Conservation (phyloP, 768 basidiomycete species). For the Trametes coccinea region DNA sequence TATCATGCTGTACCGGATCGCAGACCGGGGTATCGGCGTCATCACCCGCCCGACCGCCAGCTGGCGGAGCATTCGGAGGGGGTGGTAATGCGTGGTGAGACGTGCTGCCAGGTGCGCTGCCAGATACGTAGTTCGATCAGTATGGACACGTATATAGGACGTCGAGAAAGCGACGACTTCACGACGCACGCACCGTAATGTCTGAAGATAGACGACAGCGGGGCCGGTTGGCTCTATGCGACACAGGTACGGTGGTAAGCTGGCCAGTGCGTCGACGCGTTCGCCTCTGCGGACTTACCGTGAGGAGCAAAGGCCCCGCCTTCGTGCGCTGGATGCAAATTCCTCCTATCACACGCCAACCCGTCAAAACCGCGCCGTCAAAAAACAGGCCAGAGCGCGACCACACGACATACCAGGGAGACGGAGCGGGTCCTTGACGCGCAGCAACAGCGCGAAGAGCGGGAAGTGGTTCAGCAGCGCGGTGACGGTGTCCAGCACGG, state of each 20-base stretch:
- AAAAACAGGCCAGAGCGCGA: not conserved
- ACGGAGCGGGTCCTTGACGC: constrained; percentile 80
- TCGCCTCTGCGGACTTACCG: not conserved
- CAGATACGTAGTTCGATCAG: not conserved
- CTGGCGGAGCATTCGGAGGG: constrained; percentile 20
- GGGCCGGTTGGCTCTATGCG: constrained; percentile 20
- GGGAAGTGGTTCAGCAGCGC: constrained; percentile 92
- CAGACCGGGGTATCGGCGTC: constrained; percentile 18
- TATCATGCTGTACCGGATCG: constrained; percentile 28
- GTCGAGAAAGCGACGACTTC: not conserved
- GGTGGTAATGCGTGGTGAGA: constrained; percentile 23
- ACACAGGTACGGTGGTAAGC: not conserved
- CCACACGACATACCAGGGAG: constrained; percentile 60
- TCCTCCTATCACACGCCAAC: constrained; percentile 1
- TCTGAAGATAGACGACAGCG: constrained; percentile 24
- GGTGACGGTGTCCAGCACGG: constrained; percentile 60
- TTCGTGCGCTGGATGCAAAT: constrained; percentile 12
- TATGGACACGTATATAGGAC: not conserved
- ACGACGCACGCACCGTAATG: constrained; percentile 21
- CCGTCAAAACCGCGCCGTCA: no score
- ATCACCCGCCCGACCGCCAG: constrained; percentile 17
- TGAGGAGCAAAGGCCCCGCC: constrained; percentile 13
- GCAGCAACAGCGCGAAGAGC: constrained; percentile 82
- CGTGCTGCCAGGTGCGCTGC: constrained; percentile 21
- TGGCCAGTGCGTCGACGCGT: not conserved